Base-by-base conservation (phyloP, 1,284 basidiomycete species). In the Puccinia triticina region DNA sequence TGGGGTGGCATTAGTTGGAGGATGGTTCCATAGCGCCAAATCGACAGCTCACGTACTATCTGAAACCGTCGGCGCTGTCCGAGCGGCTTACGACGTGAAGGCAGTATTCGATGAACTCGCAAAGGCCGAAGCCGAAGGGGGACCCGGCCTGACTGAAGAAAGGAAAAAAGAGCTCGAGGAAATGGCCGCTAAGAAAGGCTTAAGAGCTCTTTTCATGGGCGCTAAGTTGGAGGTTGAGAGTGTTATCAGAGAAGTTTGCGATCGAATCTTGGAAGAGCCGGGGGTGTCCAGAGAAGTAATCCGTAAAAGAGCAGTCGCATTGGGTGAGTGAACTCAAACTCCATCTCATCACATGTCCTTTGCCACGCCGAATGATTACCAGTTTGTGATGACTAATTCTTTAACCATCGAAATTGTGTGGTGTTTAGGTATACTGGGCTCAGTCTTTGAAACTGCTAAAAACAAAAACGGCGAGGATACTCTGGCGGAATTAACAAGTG, bases 201-300 rank as follows among this genome's bases (percentile, higher is more conserved):
- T 73, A 0, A 48, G 74, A 71, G 80, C 87, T 0, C 71, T 87
- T 37, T 87, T 87, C 83, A 87, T 87, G 82, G 95, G 96, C 4
- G 93, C 96, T 37, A 98, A 97, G 86, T 91, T 98, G 26, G 96
- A 98, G 87, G 91, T 98, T 74, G 96, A 99, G 87, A 93, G 93
- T 23, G 92, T 99, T 46, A 89, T 99, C 14, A 91, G 96, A 53
- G 96, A 98, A 87, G 94, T 94, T 0, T 96, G 94, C 86, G 96
- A 99, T 85, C 90, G 91, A 29, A 90, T 98, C 23, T 89, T 99
- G 5, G 88, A 88, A 32, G 89, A 90, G 69, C 85, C 85, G 7
- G 48, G 61, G 0, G n/a, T 76, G 29, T 21, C 59, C 16, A 50
- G 80, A 18, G 61, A 82, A 29, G 46, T 66, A 23, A 61, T 74